Base-by-base conservation (phyloP, 2,329 filamentous ascomycete species). In the Cladosporium sp. region DNA sequence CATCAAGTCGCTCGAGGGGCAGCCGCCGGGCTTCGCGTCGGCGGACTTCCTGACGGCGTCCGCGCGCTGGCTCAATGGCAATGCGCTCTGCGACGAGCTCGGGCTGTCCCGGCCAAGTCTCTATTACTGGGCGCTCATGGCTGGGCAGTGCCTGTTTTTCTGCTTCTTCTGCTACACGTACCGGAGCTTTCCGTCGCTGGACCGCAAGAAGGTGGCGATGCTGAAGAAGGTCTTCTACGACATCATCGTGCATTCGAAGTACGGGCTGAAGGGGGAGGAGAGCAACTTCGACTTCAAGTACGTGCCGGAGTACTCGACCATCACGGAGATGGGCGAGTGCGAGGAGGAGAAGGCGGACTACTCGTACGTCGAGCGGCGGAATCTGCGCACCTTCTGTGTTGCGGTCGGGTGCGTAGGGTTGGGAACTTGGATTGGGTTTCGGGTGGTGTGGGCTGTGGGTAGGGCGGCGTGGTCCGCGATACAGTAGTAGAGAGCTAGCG, bases 281-380 rank as follows among this genome's bases (percentile, higher is more conserved):
- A 81, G 79, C 1, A 74, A 71, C 8, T 90, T 89, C 62, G 80
- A 85, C 16, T 86, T 90, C 69, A 85, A 89, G 63, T 86, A 86
- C 62, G 72, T 86, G 9, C 85, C 85, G 0, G 71, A 78, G 58
- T 76, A 77, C 46, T 64, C 70, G 46, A 78, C 75, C 8, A 68
- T 74, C 10, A 80, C 77, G 3, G 70, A 74, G 43, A 67, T 77
- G 67, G 73, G 73, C 1, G 67, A 73, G 55, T 66, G 68, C 44
- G 64, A 68, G 40, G 69, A 71, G 57, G 67, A 70, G 31, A 68
- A 70, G 61, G 51, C 69, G 10, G 61, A 62, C 35, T 64, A 62
- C 34, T 69, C 66, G 4, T 67, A 67, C 13, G 64, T 77, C 11
- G 77, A 80, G 64, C 68, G 66, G 56, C 68, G 76, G 52, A 78